These are phyloP conservation scores for Trichoderma lentiforme DNA, from an alignment of 2,329 filamentous ascomycete genomes.

Conservation along the genomic window DNA sequence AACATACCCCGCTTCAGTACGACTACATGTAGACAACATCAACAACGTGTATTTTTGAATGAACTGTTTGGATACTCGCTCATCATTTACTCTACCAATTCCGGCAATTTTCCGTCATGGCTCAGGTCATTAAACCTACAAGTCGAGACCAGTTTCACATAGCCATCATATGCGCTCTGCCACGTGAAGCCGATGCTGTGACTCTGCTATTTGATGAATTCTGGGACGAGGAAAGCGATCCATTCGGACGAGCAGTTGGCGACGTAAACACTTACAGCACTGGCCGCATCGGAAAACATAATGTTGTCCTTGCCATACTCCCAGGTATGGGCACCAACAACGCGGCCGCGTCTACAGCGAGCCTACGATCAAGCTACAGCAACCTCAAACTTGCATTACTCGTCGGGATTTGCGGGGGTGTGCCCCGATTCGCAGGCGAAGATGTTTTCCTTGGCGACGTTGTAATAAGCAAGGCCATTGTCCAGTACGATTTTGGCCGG, in stretches of 20 bases:
- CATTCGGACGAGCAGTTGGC: slow-evolving; percentile 24
- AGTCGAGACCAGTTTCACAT: slow-evolving; percentile 24
- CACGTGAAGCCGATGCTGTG: slow-evolving; percentile 26
- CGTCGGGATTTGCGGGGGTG: slow-evolving; percentile 41
- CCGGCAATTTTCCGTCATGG: not conserved
- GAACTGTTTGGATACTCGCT: not conserved
- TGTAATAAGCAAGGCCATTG: slow-evolving; percentile 28
- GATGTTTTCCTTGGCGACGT: slow-evolving; percentile 34
- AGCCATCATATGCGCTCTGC: slow-evolving; percentile 29
- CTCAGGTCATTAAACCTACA: not conserved
- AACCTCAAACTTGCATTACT: slow-evolving; percentile 35
- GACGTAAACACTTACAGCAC: slow-evolving; percentile 31
- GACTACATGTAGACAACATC: not conserved
- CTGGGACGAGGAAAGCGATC: slow-evolving; percentile 25
- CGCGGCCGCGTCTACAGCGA: slow-evolving; percentile 26
- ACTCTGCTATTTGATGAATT: slow-evolving; percentile 26
- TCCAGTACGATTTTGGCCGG: slow-evolving; percentile 30
- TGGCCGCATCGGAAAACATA: slow-evolving; percentile 28
- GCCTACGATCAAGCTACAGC: slow-evolving; percentile 33
- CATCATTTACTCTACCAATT: not conserved
- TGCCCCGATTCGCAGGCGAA: slow-evolving; percentile 22
- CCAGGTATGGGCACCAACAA: slow-evolving; percentile 30
- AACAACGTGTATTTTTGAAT: not conserved
- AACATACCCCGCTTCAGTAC: not conserved
- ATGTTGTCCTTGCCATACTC: slow-evolving; percentile 31